Percentiles rank a stretch among this genome's conserved stretches.
Conservation (phyloP, 805 yeast genomes). For the Candida mattraensis region DNA sequence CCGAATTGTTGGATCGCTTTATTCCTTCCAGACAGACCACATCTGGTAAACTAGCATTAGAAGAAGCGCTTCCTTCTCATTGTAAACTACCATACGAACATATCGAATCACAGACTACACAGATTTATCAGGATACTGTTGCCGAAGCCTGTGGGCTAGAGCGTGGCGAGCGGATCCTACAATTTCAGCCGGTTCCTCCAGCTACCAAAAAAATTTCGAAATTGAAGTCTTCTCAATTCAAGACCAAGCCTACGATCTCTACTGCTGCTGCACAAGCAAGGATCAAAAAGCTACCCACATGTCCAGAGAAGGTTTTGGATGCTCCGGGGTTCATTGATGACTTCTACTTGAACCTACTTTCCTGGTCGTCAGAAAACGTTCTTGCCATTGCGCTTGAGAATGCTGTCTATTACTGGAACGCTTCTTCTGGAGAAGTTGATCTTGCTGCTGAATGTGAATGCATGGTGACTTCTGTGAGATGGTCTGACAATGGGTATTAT, state of each 20-base stretch:
- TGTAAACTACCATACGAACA: conserved; percentile 50
- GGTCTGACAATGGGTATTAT: conserved; percentile 91
- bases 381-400: conserved; percentile 87
- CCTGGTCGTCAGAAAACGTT: conserved; percentile 83
- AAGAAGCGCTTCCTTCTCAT: conserved; percentile 19
- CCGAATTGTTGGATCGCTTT: conserved; percentile 50
- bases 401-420: conserved; percentile 90
- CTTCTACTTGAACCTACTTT: conserved; percentile 79
- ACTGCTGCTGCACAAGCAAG: conserved; percentile 60
- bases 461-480: conserved; percentile 68
- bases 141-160: conserved; percentile 94
- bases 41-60: conserved; percentile 42
- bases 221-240: conserved; percentile 19
- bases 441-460: conserved; percentile 57
- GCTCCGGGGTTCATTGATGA: conserved; percentile 96
- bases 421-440: conserved; percentile 74
- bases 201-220: conserved; percentile 37
- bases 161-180: conserved; percentile 76
- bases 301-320: conserved; percentile 91
- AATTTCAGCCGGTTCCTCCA: conserved; percentile 87
- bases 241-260: conserved; percentile 27
- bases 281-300: conserved; percentile 75
- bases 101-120: conserved; percentile 52
- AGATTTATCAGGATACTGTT: conserved; percentile 72
- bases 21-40: conserved; percentile 57